Conservation (phyloP, 176 grass and related monocot species). For the Zoysia japonica region DNA sequence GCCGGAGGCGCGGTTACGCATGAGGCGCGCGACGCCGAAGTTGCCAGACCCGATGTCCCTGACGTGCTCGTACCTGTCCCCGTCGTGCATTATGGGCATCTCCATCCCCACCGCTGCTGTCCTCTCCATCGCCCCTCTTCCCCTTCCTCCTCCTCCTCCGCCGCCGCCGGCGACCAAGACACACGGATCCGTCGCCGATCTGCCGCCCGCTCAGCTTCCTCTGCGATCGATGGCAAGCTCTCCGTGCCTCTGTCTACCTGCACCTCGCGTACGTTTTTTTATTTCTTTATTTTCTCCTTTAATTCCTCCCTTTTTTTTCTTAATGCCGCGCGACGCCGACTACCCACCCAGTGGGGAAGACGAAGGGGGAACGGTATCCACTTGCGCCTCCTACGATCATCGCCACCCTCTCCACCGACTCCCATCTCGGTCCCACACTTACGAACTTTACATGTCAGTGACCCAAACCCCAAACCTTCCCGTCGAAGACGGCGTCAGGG, state of each 20-base stretch:
- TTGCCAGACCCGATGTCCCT: slow-evolving; percentile 61
- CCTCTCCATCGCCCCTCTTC: slow-evolving; percentile 31
- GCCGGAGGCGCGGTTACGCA: slow-evolving; percentile 56
- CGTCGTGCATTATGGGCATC: slow-evolving; percentile 61
- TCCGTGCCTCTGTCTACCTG: neutral
- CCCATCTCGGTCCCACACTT: rapidly evolving
- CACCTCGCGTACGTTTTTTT: neutral
- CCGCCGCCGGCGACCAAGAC: neutral
- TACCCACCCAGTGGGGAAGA: neutral
- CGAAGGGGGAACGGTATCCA: slow-evolving; percentile 1
- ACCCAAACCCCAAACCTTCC: rapidly evolving
- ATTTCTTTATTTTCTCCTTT: neutral
- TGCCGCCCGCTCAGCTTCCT: too few species aligned
- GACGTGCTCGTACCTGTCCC: slow-evolving; percentile 60
- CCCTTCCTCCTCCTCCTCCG: neutral
- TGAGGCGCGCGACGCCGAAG: slow-evolving; percentile 68
- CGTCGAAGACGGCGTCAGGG: neutral
- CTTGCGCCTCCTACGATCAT: neutral
- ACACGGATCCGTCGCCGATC: neutral
- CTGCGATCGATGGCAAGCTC: neutral
- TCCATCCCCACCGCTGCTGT: slow-evolving; percentile 44
- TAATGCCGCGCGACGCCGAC: neutral
- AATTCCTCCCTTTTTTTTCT: slow-evolving; percentile 11
- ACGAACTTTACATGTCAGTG: neutral
- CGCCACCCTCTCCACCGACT: rapidly evolving